phyloP scores from a whole-genome alignment of 768 basidiomycete species.

The Leccinellum rugosiceps region DNA sequence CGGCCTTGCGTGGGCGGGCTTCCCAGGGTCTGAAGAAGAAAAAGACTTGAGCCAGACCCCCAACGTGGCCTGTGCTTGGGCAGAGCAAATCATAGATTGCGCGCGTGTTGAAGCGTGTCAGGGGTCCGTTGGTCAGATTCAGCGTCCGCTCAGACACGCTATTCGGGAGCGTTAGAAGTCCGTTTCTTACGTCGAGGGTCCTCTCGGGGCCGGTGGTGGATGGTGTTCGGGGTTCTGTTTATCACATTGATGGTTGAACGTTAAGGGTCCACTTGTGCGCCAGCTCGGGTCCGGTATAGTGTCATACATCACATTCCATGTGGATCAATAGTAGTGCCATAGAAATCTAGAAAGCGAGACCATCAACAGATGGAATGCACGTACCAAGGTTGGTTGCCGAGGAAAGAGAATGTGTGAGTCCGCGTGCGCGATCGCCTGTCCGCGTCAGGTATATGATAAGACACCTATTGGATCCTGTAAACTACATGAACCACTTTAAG shows the following conservation, averaged over 20 bases:
- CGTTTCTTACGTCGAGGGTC: neutral
- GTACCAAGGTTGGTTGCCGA: neutral
- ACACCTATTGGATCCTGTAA: neutral
- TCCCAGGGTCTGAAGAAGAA: neutral
- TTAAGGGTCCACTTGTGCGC: neutral
- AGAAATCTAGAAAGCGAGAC: neutral
- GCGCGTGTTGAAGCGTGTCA: neutral
- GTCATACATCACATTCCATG: neutral
- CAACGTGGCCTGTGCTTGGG: no score
- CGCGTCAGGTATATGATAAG: neutral
- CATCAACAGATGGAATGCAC: neutral
- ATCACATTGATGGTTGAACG: neutral
- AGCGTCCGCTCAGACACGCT: neutral
- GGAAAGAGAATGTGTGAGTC: neutral
- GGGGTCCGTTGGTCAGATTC: neutral
- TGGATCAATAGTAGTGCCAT: neutral
- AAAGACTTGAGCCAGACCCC: neutral
- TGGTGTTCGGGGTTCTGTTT: neutral
- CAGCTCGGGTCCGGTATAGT: neutral
- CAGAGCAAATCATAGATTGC: no score
- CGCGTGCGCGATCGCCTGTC: neutral
- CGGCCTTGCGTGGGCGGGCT: neutral
- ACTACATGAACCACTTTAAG: neutral
- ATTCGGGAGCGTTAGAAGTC: neutral
- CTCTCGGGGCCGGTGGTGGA: neutral